These are phyloP conservation scores for Peronospora destructor DNA, from an alignment of 352 stramenopile species.

Conservation along the genomic window DNA sequence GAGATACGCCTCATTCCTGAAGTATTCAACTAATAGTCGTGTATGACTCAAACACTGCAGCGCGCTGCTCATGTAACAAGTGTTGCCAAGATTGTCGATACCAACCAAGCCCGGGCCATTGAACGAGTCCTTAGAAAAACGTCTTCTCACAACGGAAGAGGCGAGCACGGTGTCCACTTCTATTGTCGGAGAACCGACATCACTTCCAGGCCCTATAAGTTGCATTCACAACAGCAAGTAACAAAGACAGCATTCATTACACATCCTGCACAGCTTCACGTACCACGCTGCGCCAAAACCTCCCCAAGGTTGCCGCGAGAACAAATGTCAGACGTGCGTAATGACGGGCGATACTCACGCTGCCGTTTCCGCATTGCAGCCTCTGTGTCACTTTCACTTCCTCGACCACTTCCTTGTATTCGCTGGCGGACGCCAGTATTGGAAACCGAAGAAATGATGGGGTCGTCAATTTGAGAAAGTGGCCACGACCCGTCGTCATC, in stretches of 20 bases:
- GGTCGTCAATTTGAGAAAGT: conserved; percentile 54
- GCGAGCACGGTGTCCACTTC: conserved; percentile 28
- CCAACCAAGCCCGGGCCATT: conserved; percentile 81
- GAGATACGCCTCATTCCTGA: conserved; percentile 91
- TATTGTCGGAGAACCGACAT: conserved; percentile 24
- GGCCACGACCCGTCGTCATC: conserved; percentile 82
- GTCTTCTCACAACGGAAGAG: conserved; percentile 41
- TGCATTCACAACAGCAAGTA: conserved; percentile 2
- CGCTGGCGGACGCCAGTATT: conserved; percentile 17
- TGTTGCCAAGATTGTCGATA: conserved; percentile 95
- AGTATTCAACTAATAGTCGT: conserved; percentile 91
- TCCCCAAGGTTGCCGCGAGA: conserved; percentile 62
- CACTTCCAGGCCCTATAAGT: conserved; percentile 19
- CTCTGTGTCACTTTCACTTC: conserved; percentile 23
- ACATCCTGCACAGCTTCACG: conserved; percentile 3
- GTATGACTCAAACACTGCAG: conserved; percentile 97
- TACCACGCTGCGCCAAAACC: conserved; percentile 39
- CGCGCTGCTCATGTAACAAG: conserved; percentile 97
- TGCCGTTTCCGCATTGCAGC: conserved; percentile 31
- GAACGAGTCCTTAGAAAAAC: conserved; percentile 73
- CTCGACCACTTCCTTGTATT: conserved; percentile 13
- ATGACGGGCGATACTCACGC: conserved; percentile 36
- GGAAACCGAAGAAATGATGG: conserved; percentile 32
- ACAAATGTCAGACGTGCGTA: conserved; percentile 72
- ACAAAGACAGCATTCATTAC: conserved; percentile 1